Evolutionary conservation across 2,329 filamentous ascomycete genomes (phyloP).

Genomic region (Zymoseptoria crescenta): DNA sequence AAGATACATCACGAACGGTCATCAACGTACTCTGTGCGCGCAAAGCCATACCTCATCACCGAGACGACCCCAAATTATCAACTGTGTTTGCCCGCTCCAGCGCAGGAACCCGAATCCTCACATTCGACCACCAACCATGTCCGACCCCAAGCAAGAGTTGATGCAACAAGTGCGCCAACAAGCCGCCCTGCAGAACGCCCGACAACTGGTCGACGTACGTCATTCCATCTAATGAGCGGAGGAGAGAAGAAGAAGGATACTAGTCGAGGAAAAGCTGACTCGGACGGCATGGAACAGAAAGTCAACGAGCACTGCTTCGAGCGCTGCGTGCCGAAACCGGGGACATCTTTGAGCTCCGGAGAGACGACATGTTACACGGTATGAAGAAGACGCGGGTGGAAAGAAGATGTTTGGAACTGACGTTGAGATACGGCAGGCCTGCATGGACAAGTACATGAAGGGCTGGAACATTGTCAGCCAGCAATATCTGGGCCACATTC

Average conservation of each 20-base stretch:
- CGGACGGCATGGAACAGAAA: conserved; percentile 33
- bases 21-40: background rate
- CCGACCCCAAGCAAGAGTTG: conserved; percentile 40
- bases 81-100: background rate
- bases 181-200: conserved; percentile 44
- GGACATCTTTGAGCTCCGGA: conserved; percentile 42
- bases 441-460: conserved; percentile 51
- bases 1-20: background rate
- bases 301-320: conserved; percentile 51
- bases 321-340: conserved; percentile 47
- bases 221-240: background rate
- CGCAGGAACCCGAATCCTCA: background rate
- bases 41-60: background rate
- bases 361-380: conserved; percentile 43
- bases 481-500: conserved; percentile 43
- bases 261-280: background rate
- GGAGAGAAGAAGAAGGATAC: background rate
- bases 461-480: conserved; percentile 46
- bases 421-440: conserved; percentile 19
- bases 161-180: conserved; percentile 49
- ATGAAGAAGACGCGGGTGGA: background rate
- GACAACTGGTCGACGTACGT: conserved; percentile 42
- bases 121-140: conserved; percentile 18
- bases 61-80: background rate
- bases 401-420: background rate